Evolutionary conservation across 2,329 filamentous ascomycete genomes (phyloP), one percentile per base, ranked within the genome.

Genomic region (Penicillium frequentans): DNA sequence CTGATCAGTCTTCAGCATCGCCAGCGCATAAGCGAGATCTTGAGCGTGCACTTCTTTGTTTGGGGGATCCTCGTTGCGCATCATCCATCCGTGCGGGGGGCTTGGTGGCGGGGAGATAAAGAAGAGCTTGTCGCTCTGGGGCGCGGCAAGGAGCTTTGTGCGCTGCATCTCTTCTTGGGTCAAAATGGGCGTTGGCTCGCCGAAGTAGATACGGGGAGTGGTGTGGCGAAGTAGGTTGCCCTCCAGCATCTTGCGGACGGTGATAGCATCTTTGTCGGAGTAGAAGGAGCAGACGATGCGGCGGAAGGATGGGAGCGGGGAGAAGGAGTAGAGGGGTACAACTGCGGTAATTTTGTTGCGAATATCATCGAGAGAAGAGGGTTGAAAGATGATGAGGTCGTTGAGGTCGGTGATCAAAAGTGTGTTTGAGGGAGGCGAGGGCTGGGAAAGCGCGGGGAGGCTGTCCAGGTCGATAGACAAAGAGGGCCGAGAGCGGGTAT

Each of bases 41-140:
- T 82, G 81, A 0, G 86, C 84, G 65, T 87, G 84, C 9, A 86
- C 85, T 56, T 86, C 81, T 71, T 84, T 87, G 72, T 88, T 88
- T 6, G 86, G 86, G 11, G 85, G 82, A 26, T 84, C 85, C 68
- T 88, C 86, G 55, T 82, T 79, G 58, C 81, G 79, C 75, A 85
- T 79, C 69, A 85, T 82, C 86, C 86, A 88, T 48, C 86, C 86
- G 69, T 86, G 82, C 2, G 86, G 86, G 46, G 86, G 86, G 57
- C 78, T 82, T 0, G 86, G 86, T 13, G 86, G 86, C 51, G 86
- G 86, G 45, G 78, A 82, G 72, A 88, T 88, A 73, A 88, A 88
- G 79, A 88, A 87, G 45, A 87, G 75, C 68, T 86, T 86, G 57
- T 84, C 80, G 50, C 79, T 75, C 55, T 86, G 81, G 1, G 86